These are phyloP conservation scores for Leersia perrieri DNA, from an alignment of 176 grass and related monocot genomes.

Conservation along the genomic window DNA sequence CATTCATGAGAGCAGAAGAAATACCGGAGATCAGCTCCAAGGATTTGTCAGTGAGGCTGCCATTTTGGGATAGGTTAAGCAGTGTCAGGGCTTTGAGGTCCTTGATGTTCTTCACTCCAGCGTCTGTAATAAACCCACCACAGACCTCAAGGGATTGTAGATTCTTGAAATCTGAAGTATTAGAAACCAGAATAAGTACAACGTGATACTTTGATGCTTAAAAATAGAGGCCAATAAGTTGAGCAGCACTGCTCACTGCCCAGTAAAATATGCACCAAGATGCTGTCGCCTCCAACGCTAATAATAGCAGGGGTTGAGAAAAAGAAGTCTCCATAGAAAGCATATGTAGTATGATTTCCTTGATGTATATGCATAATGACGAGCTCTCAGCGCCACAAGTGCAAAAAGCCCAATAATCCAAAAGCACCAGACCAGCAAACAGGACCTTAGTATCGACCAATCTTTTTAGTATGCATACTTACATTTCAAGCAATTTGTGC, in stretches of 20 bases:
- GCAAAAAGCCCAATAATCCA: neutral
- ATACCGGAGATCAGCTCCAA: constrained; percentile 83
- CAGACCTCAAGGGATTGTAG: constrained; percentile 84
- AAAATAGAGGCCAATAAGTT: too few relatives aligned
- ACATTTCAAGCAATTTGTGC: constrained; percentile 77
- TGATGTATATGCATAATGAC: neutral
- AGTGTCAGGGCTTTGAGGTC: constrained; percentile 72
- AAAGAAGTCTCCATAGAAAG: neutral
- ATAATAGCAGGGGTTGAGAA: neutral
- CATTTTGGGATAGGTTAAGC: constrained; percentile 90
- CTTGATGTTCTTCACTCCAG: constrained; percentile 95
- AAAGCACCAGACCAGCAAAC: neutral
- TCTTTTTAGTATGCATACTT: constrained; percentile 32
- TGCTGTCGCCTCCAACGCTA: neutral
- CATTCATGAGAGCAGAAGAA: neutral
- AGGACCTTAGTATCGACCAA: neutral
- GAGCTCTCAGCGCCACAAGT: neutral
- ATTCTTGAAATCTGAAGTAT: constrained; percentile 79
- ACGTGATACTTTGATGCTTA: neutral
- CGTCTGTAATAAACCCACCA: constrained; percentile 72
- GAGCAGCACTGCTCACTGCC: too few relatives aligned
- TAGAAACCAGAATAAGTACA: neutral
- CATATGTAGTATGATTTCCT: neutral
- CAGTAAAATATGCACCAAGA: neutral
- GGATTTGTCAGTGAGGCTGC: constrained; percentile 74